Evolutionary conservation across 2,329 filamentous ascomycete species (phyloP), one percentile per base, ranked within the genome.

Genomic region (Ceratocystiopsis brevicomis): DNA sequence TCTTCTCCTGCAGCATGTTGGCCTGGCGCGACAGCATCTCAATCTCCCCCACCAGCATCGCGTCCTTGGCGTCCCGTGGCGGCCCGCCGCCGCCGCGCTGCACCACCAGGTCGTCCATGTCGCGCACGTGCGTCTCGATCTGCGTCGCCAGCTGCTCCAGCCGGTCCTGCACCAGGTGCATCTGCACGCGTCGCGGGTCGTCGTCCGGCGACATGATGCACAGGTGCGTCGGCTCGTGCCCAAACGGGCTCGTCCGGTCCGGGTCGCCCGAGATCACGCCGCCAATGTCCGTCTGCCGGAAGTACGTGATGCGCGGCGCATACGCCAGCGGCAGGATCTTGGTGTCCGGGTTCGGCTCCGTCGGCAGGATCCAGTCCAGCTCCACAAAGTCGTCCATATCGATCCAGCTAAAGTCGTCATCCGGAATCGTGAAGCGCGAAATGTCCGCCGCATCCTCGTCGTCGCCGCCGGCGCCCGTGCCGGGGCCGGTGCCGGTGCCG

Each of bases 381-480:
- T 98, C 90, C 30, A 98, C 87, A 60, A 98, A 98, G 57, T 98
- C 90, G 56, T 98, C 90, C 86, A 98, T 96, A 55, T 98, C 90
- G 49, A 98, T 87, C 90, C 90, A 98, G 44, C 80, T 86, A 51
- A 86, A 78, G 54, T 98, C 90, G 44, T 92, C 83, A 57, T 98
- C 90, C 0, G 90, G 88, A 41, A 98, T 98, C 0, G 79, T 88
- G 56, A 98, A 98, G 43, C 81, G 79, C 0, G 87, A 93, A 41
- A 94, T 67, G 56, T 88, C 80, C 3, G 73, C 73, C 9, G 71
- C 71, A 10, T 71, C 69, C 4, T 64, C 62, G 21, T 75, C 71
- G 42, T 69, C 37, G 25, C 25, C 25, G 21, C 8, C 4, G 21
- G 4, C 21, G 21, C 21, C 21, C n/a, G n/a, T n/a, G n/a, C n/a